A percentile compares a stretch with the other conserved stretches of the same genome.
These are phyloP conservation scores for Sclerotinia trifoliorum DNA, from an alignment of 2,329 filamentous ascomycete genomes.

Conservation along the genomic window DNA sequence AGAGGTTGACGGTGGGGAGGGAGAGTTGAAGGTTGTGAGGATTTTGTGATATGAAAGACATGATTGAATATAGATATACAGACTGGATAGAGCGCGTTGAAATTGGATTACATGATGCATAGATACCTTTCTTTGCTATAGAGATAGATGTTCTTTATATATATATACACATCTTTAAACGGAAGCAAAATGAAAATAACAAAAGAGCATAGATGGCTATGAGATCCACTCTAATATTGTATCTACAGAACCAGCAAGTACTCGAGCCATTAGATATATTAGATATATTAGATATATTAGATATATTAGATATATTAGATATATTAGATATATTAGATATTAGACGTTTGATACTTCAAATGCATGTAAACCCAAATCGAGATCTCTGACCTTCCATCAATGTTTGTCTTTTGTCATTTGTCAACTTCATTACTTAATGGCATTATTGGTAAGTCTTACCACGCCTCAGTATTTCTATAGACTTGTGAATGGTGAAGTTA, in stretches of 20 bases:
- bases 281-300: no score
- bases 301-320: no score
- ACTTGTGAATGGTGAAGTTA: no score
- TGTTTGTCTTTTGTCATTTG: background rate
- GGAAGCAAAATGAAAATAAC: background rate
- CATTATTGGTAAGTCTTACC: background rate
- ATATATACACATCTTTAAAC: background rate
- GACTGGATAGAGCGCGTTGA: background rate
- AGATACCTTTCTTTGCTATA: background rate
- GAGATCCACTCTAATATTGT: background rate
- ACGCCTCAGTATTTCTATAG: background rate
- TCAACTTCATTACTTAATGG: background rate
- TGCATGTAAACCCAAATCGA: background rate
- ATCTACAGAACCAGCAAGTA: background rate
- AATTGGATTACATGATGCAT: background rate
- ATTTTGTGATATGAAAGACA: background rate
- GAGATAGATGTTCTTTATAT: background rate
- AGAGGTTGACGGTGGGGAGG: conserved; percentile 9
- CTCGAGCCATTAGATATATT: background rate
- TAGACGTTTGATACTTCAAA: background rate
- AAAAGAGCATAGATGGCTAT: background rate
- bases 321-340: background rate
- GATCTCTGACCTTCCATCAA: background rate
- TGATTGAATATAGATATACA: background rate
- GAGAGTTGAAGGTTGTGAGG: background rate